A percentile compares a stretch with the other conserved stretches of the same genome.
These are phyloP conservation scores for Diplodia mutila DNA, from an alignment of 2,329 filamentous ascomycete genomes.

Conservation along the genomic window DNA sequence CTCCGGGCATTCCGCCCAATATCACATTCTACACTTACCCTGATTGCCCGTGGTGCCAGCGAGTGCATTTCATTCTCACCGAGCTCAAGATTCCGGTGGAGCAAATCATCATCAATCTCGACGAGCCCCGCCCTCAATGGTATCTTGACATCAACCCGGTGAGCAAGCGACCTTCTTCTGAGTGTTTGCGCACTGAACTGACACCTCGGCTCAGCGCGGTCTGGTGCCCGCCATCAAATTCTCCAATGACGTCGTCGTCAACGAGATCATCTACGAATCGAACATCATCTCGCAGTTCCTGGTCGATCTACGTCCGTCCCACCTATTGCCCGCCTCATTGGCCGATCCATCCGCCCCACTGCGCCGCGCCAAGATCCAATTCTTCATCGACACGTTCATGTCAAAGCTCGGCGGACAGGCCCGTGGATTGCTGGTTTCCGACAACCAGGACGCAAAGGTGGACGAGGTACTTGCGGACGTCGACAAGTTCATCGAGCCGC, in stretches of 20 bases:
- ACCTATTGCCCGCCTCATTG: conserved; percentile 63
- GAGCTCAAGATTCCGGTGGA: conserved; percentile 70
- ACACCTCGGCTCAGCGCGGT: conserved; percentile 56
- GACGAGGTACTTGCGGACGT: conserved; percentile 60
- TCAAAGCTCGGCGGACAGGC: conserved; percentile 61
- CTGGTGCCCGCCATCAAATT: conserved; percentile 73
- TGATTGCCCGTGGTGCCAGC: conserved; percentile 73
- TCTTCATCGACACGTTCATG: conserved; percentile 73
- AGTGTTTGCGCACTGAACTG: not conserved
- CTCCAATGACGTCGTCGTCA: conserved; percentile 51
- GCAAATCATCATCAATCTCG: conserved; percentile 73
- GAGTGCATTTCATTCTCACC: conserved; percentile 71
- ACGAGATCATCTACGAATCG: conserved; percentile 72
- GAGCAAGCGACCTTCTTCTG: conserved; percentile 28
- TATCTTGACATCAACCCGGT: conserved; percentile 77
- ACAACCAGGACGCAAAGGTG: conserved; percentile 50
- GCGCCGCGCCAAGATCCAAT: conserved; percentile 66
- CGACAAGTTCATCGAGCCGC: conserved; percentile 73
- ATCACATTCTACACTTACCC: conserved; percentile 74
- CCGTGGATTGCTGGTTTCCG: conserved; percentile 51
- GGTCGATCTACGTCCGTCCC: conserved; percentile 69
- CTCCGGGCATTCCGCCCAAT: conserved; percentile 41
- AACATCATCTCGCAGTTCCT: conserved; percentile 73
- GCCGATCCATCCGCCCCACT: conserved; percentile 60
- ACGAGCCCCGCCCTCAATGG: conserved; percentile 68